These are phyloP conservation scores for Vigna mungo DNA, from an alignment of 306 rosid species.

Conservation along the genomic window DNA sequence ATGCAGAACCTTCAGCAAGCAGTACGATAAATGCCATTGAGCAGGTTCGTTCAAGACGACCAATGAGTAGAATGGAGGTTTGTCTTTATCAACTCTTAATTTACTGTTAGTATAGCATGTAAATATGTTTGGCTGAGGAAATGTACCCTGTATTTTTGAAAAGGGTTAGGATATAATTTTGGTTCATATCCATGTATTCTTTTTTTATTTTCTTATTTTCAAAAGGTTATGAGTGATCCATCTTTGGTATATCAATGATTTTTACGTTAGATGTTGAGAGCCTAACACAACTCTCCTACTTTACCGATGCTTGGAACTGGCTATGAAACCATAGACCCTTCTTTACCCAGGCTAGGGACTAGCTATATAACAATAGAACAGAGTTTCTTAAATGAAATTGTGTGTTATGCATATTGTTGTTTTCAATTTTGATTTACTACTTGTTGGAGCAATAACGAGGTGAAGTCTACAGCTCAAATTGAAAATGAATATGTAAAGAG, in stretches of 20 bases:
- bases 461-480: not conserved
- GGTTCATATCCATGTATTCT: not conserved
- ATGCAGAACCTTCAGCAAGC: conserved; percentile 69
- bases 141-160: conserved; percentile 21
- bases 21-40: conserved; percentile 79
- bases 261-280: not conserved
- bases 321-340: not conserved
- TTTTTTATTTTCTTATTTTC: conserved; percentile 18
- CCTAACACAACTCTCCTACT: not conserved
- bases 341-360: not conserved
- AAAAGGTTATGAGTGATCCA: not conserved
- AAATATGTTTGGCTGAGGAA: conserved; percentile 12
- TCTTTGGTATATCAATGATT: not conserved
- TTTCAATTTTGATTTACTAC: conserved; percentile 15
- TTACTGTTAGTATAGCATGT: conserved; percentile 14
- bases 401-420: not conserved
- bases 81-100: conserved; percentile 45
- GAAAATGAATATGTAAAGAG: not conserved
- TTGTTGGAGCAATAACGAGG: not conserved
- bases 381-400: not conserved
- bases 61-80: conserved; percentile 98
- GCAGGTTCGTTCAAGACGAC: conserved; percentile 83
- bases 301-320: not conserved
- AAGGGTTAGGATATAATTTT: not conserved
- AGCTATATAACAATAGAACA: not conserved